Evolutionary conservation across 176 grass and related monocot species (phyloP), one percentile per base, ranked within the genome.

Genomic region (Eragrostis nindensis): DNA sequence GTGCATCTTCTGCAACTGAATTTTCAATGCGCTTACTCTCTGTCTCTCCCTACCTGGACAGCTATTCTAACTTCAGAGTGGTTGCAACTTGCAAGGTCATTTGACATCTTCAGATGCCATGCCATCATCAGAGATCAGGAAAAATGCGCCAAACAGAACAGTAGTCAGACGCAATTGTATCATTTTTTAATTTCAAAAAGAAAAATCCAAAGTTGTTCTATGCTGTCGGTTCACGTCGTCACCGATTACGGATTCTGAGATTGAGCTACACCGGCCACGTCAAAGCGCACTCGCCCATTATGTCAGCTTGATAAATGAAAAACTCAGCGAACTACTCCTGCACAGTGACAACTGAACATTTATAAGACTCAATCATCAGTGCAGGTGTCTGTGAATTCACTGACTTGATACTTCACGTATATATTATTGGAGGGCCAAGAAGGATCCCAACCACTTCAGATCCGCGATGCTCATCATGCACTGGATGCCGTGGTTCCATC

Each of bases 361-460:
- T 79, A 3, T 36, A 38, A 4, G 45, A 25, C 24, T 27, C 25
- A 54, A 46, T 71, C 19, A 27, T 71, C 73, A 65, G 5, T 45
- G 64, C 64, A 62, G 54, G 54, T 66, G 45, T 29, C 59, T 21
- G 16, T 52, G 63, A 24, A 76, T n/a, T 25, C 62, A 60, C 38
- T 81, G 49, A 84, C 30, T 24, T 44, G 3, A 6, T 25, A 50
- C 42, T 77, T n/a, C n/a, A n/a, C n/a, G n/a, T n/a, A n/a, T n/a
- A n/a, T n/a, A n/a, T n/a, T 6, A 19, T 71, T 68, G 27, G 43
- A 47, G 53, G 47, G 11, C 66, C 53, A 45, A 56, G 30, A 68
- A 57, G 73, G 11, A 73, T 79, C 68, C 9, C 80, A 88, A 84
- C 86, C 18, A 88, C 86, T 84, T 48, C 67, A 73, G 68, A 88